Conservation (phyloP, 371 early-diverging fungal species). For the Mortierella sp. region DNA sequence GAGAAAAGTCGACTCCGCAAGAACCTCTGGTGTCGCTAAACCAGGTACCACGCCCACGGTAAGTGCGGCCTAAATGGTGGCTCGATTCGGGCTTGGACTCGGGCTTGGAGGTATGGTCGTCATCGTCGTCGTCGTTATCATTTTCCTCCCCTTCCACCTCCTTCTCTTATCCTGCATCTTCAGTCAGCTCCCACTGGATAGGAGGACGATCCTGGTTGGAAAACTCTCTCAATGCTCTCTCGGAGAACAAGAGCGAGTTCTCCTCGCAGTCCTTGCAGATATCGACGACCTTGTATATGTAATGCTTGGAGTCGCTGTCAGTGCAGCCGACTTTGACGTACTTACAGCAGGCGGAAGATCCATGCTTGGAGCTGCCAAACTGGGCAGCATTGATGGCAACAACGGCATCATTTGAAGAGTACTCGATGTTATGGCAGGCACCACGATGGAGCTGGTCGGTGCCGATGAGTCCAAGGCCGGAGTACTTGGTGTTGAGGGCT, state of each 20-base stretch:
- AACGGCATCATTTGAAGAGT: not conserved
- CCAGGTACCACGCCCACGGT: constrained; percentile 45
- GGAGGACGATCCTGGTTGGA: constrained; percentile 8
- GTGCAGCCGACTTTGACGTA: constrained; percentile 20
- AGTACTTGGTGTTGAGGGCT: not conserved
- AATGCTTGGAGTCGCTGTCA: not conserved
- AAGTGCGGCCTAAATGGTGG: not conserved
- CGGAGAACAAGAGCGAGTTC: constrained; percentile 9
- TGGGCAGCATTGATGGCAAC: constrained; percentile 15
- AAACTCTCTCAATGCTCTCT: constrained; percentile 4
- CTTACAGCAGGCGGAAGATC: not conserved
- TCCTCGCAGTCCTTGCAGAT: constrained; percentile 21
- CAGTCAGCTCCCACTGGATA: constrained; percentile 16
- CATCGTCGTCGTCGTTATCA: not conserved
- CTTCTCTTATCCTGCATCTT: not conserved
- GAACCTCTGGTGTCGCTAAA: constrained; percentile 32
- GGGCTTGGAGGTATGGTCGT: not conserved
- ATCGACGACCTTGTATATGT: constrained; percentile 20
- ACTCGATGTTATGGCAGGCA: constrained; percentile 19
- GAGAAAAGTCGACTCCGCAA: constrained; percentile 29
- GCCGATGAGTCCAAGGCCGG: not conserved
- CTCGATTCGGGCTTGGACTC: not conserved
- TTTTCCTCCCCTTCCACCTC: constrained; percentile 1
- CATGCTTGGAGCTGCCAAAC: not conserved
- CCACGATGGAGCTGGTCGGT: not conserved